phyloP scores from a whole-genome alignment of 495 filamentous ascomycete genomes.

The Peziza echinospora region DNA sequence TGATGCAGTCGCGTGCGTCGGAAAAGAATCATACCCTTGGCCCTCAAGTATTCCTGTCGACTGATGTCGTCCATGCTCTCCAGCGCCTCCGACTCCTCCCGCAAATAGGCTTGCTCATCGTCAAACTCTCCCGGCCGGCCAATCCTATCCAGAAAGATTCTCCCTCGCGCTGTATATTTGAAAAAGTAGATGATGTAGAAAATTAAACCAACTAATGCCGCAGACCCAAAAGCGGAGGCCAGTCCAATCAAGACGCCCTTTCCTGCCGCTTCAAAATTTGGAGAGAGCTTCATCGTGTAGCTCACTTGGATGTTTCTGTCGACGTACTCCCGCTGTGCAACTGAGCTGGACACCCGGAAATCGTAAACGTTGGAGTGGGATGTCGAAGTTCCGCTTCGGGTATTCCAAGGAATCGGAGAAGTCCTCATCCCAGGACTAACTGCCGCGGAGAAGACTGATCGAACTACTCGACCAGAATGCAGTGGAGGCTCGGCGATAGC shows the following conservation, averaged over 20 bases:
- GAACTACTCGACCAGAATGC: no score
- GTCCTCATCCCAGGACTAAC: no score
- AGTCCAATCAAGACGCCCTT: conserved; percentile 84
- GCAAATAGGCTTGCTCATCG: conserved; percentile 78
- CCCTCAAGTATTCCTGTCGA: conserved; percentile 71
- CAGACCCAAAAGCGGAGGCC: conserved; percentile 89
- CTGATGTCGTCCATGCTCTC: conserved; percentile 90
- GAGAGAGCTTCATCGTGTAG: not conserved
- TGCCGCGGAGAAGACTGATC: no score
- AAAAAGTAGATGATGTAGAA: conserved; percentile 85
- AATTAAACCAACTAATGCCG: conserved; percentile 56
- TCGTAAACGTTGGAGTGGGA: no score
- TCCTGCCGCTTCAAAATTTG: conserved; percentile 2
- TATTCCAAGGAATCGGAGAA: no score
- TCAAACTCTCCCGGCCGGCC: conserved; percentile 90
- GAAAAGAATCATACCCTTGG: conserved; percentile 52
- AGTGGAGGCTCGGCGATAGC: no score
- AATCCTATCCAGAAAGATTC: conserved; percentile 85
- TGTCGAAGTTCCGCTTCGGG: no score
- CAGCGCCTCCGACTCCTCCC: conserved; percentile 85
- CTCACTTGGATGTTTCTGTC: no score
- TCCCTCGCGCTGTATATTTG: conserved; percentile 64
- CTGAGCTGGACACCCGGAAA: no score
- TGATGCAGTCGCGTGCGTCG: no score
- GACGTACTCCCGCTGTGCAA: no score